A percentile compares a stretch with the other conserved stretches of the same genome.
These are phyloP conservation scores for Solanum chilense DNA, from an alignment of 257 asterid species.

Conservation along the genomic window DNA sequence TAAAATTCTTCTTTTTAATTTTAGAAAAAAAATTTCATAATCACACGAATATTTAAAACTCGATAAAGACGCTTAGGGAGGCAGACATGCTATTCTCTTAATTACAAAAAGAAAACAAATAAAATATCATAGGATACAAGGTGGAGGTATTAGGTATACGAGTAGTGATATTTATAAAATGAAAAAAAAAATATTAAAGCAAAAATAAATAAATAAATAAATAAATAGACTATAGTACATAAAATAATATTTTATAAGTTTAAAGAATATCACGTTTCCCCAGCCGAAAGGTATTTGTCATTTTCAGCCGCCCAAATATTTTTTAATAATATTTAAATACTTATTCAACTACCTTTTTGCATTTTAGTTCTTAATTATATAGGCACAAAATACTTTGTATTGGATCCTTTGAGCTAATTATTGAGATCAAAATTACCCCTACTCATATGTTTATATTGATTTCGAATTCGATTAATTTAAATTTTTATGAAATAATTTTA, in stretches of 20 bases:
- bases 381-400: neutral
- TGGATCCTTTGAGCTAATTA: neutral
- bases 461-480: neutral
- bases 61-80: too few species aligned
- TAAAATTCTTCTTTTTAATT: too few species aligned
- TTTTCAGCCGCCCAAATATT: neutral
- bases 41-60: too few species aligned
- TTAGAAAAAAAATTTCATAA: too few species aligned
- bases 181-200: neutral
- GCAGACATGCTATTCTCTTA: neutral
- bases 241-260: neutral
- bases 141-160: neutral
- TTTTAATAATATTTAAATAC: neutral
- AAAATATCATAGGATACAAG: neutral
- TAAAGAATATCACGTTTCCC: neutral
- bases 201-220: neutral
- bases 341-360: neutral
- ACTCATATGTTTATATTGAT: too few species aligned
- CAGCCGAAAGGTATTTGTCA: neutral
- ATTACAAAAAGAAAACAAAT: neutral
- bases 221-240: neutral
- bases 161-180: neutral
- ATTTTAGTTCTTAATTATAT: neutral
- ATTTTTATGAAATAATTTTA: fast-evolving
- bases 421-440: neutral